Conservation (phyloP, 2,329 filamentous ascomycete genomes). For the Leptographium procerum region DNA sequence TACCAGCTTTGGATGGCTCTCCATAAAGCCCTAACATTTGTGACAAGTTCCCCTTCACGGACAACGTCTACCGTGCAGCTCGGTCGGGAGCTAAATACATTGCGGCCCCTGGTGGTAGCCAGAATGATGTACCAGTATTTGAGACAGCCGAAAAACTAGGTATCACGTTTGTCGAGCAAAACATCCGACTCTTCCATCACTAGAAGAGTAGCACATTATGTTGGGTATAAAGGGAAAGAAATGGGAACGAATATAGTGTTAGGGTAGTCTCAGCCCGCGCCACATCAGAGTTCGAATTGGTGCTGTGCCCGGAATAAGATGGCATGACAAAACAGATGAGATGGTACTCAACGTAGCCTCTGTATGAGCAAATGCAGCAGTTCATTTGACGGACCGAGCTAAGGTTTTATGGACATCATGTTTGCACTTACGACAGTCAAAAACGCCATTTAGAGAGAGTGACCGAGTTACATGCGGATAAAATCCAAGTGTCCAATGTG, state of each 20-base stretch:
- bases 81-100: conserved; percentile 92
- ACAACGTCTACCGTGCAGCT: conserved; percentile 89
- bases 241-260: not conserved
- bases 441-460: not conserved
- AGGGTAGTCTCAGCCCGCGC: not conserved
- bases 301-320: not conserved
- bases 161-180: conserved; percentile 94
- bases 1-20: no score
- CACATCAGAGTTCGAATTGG: not conserved
- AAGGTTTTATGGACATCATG: no score
- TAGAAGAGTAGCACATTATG: conserved; percentile 29
- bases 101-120: conserved; percentile 81
- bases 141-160: conserved; percentile 84
- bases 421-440: no score
- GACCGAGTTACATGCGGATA: not conserved
- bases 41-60: conserved; percentile 83
- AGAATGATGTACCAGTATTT: conserved; percentile 73
- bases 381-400: not conserved
- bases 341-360: not conserved
- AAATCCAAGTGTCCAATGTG: not conserved
- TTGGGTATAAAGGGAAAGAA: not conserved
- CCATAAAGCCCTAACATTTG: no score
- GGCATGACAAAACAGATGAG: not conserved
- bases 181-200: conserved; percentile 88
- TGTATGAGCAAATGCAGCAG: not conserved